Evolutionary conservation across 345 rosid genomes (phyloP), one percentile per base, ranked within the genome.

Genomic region (Rhodamnia rubescens): DNA sequence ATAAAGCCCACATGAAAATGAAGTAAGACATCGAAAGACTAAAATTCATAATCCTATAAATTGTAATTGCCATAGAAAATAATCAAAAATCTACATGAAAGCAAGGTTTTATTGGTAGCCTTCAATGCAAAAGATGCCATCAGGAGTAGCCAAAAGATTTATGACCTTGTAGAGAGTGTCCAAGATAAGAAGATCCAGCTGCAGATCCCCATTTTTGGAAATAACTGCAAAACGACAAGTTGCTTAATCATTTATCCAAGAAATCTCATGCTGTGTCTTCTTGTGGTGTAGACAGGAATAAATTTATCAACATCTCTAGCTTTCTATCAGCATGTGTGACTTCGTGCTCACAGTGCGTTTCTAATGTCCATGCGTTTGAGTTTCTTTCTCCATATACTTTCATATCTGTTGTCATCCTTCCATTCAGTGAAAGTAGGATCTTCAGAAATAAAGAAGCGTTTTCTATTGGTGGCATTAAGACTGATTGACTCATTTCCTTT

Each of bases 161-260:
- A 69, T 74, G 32, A 96, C 98, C 98, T 88, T 95, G 90, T 93
- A 93, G 85, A 97, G 90, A 80, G 99, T 92, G 88, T 96, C 99
- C 91, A 97, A 90, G 88, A 95, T 95, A 80, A 97, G 96, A 86
- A 96, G 97, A 91, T 97, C 97, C 93, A 96, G 88, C 88, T 95
- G 98, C 58, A 97, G 98, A 78, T 92, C 95, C 53, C 97, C 97
- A 86, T 88, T 49, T 91, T 93, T 95, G 56, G 98, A 97, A 85
- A 96, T 95, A 82, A 88, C 99, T 97, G 93, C 87, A 82, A 90
- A 83, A 74, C 27, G 75, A 85, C 24, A 49, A 49, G 51, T 10
- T 49, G 51, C 51, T 49, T 49, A 49, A 9, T 49, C 51, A 1
- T 49, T 49, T 49, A 20, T 44, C 27, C 55, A 27, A n/a, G 75